These are phyloP conservation scores for Coemansia sp. DNA, from an alignment of 192 early-diverging fungal species.

Conservation along the genomic window DNA sequence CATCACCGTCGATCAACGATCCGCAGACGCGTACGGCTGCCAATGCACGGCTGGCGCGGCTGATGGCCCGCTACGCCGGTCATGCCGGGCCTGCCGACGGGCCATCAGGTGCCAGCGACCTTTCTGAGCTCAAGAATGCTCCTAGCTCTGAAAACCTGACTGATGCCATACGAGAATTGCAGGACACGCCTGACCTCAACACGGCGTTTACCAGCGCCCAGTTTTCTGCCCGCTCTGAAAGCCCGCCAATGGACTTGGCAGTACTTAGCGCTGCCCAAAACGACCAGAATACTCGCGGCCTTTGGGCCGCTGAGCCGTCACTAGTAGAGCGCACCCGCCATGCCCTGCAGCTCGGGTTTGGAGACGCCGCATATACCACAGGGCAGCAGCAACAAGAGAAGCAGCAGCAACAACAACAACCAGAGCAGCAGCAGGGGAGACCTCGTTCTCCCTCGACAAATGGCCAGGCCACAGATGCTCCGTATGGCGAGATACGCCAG, in stretches of 20 bases:
- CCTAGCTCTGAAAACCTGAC: conserved; percentile 18
- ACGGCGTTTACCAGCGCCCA: conserved; percentile 22
- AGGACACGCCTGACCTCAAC: conserved; percentile 25
- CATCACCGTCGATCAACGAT: background rate
- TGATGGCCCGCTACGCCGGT: conserved; percentile 39
- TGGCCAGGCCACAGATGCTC: background rate
- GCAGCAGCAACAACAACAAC: background rate
- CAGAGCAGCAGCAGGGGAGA: too few species aligned
- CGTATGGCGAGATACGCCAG: conserved; percentile 10
- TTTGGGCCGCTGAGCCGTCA: conserved; percentile 7
- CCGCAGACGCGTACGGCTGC: background rate
- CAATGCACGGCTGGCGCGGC: conserved; percentile 18
- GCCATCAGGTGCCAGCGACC: background rate
- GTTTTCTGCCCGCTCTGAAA: too few species aligned
- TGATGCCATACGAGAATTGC: conserved; percentile 9
- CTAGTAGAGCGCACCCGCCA: conserved; percentile 27
- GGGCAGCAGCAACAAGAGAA: background rate
- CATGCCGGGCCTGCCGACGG: too few species aligned
- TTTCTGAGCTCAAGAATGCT: background rate
- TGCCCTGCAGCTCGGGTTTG: too few species aligned
- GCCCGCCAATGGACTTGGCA: too few species aligned
- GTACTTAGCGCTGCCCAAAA: background rate
- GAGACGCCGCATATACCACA: conserved; percentile 16
- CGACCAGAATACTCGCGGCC: too few species aligned
- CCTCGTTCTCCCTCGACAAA: too few species aligned